Base-by-base conservation (phyloP, 75 land plant genomes). In the Pseudotsuga menziesii region DNA sequence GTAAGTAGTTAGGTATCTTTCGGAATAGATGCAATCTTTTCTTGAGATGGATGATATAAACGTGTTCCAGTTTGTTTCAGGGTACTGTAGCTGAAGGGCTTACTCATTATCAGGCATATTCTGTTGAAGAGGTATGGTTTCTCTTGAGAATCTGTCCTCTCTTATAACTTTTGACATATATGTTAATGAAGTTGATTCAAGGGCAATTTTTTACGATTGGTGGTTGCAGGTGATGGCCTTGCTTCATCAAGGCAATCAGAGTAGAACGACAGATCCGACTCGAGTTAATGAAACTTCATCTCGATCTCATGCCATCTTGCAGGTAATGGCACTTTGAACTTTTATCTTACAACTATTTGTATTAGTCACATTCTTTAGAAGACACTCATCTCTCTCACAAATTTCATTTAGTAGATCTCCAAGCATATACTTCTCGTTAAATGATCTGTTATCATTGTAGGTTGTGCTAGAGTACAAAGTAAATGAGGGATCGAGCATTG, bases 281-380 rank as follows among this genome's bases (percentile, higher is more conserved):
- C 58, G 60, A 23, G 13, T 78, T 11, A 82, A 82, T 74, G 83
- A 78, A 20, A 82, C 83, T 3, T 82, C 83, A n/a, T 82, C 83
- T 22, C 48, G 76, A 39, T 82, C 83, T 32, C 81, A 78, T 70
- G 83, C 82, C 26, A 79, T 82, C 23, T 61, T 82, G 61, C 77
- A 82, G 83, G 83, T 82, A 29, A 36, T 75, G 58, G 13, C 32
- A 41, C 23, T 69, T 69, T 22, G 20, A 3, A 39, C 70, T 16
- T 27, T 16, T 58, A 25, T 15, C 14, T 19, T 3, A n/a, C 41
- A 13, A 3, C 66, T 14, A 26, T 20, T 41, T 67, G 20, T 27
- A 39, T 23, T 20, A 0, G 52, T 41, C 48, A 9, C 3, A 69
- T 69, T 41, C 23, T 39, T 44, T 41, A 9, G 39, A 2, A 25